Evolutionary conservation across 2,329 filamentous ascomycete species (phyloP).

Genomic region (Verticillium tricorpus): DNA sequence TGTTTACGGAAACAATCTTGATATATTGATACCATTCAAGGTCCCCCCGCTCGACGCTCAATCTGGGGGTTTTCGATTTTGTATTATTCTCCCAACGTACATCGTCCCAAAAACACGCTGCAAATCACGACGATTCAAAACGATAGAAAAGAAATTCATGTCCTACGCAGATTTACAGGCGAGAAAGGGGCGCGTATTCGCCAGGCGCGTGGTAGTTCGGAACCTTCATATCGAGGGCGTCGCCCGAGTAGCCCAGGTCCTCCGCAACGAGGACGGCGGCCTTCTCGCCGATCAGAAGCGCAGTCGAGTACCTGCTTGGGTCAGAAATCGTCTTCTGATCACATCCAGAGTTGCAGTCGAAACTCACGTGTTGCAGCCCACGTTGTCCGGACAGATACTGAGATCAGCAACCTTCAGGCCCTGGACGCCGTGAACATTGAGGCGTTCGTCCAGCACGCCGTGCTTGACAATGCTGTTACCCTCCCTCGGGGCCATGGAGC

Average conservation of each 20-base stretch:
- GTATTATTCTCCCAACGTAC: not conserved
- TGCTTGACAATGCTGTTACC: conserved; percentile 79
- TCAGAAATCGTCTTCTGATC: conserved; percentile 7
- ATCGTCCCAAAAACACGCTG: not conserved
- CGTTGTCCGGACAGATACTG: conserved; percentile 74
- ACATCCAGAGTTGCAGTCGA: not conserved
- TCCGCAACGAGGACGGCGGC: conserved; percentile 65
- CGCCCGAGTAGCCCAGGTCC: conserved; percentile 69
- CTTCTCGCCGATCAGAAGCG: conserved; percentile 73
- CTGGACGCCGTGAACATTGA: conserved; percentile 74
- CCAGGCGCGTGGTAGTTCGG: conserved; percentile 57
- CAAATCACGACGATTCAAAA: not conserved
- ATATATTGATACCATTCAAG: too few species aligned
- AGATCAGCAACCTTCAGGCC: conserved; percentile 74
- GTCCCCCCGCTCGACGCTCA: too few species aligned
- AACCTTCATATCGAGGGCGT: conserved; percentile 72
- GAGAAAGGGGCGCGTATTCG: conserved; percentile 33
- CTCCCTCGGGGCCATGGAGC: conserved; percentile 71
- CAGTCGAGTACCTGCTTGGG: conserved; percentile 55
- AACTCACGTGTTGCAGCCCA: conserved; percentile 62
- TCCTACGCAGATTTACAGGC: conserved; percentile 27
- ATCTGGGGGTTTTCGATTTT: too few species aligned
- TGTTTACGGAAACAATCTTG: too few species aligned
- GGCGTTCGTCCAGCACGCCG: conserved; percentile 70
- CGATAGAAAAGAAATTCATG: not conserved